These are phyloP conservation scores for Dictyostelium purpureum DNA, from an alignment of 78 protist species.

Conservation along the genomic window DNA sequence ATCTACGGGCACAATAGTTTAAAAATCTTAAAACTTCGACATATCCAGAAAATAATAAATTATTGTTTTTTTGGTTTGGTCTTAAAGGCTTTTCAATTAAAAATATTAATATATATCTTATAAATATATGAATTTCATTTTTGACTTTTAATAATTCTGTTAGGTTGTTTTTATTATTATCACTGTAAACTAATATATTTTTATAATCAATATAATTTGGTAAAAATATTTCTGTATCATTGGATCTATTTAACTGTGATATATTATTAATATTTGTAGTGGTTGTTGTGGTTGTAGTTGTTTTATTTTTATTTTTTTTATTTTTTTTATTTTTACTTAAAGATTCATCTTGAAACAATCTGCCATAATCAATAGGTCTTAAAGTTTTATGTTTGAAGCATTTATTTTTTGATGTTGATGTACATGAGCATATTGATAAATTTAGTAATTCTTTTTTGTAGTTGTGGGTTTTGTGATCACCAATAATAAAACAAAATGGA, in stretches of 20 bases:
- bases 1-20: background rate
- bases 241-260: too few species aligned
- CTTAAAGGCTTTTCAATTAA: background rate
- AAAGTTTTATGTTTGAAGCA: background rate
- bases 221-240: too few species aligned
- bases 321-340: too few species aligned
- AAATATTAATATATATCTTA: background rate
- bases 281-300: too few species aligned
- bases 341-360: too few species aligned
- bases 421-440: background rate
- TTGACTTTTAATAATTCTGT: background rate
- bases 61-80: background rate
- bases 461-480: background rate
- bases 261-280: too few species aligned
- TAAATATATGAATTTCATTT: background rate
- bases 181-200: too few species aligned
- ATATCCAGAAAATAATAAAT: background rate
- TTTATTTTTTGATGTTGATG: background rate
- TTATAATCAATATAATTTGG: too few species aligned
- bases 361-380: too few species aligned
- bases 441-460: background rate
- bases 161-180: background rate
- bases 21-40: background rate
- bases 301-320: too few species aligned
- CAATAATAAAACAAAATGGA: background rate